phyloP scores from a whole-genome alignment of 768 basidiomycete genomes.

The Royoungia palumana region DNA sequence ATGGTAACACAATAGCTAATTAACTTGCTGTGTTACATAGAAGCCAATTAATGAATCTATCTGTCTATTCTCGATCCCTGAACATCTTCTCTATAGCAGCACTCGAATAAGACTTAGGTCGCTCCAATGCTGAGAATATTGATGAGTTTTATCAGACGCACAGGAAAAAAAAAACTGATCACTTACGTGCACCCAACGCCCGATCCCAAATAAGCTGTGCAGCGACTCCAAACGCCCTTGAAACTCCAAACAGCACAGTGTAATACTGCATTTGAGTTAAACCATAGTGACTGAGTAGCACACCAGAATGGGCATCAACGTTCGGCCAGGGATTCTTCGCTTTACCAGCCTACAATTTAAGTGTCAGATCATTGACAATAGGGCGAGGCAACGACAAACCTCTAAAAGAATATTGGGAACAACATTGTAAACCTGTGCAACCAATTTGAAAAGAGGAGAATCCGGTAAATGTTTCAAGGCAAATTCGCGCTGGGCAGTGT shows the following conservation, averaged over 20 bases:
- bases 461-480: slow-evolving; percentile 80
- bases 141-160: neutral
- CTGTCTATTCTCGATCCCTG: slow-evolving; percentile 34
- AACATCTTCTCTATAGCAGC: slow-evolving; percentile 79
- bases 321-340: slow-evolving; percentile 97
- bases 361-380: neutral
- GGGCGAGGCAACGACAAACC: slow-evolving; percentile 34
- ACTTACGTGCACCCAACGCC: slow-evolving; percentile 85
- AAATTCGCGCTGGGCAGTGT: slow-evolving; percentile 87
- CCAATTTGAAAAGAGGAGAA: slow-evolving; percentile 92
- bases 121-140: slow-evolving; percentile 63
- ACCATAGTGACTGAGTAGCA: slow-evolving; percentile 81
- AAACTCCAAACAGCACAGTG: slow-evolving; percentile 95
- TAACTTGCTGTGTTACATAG: no score
- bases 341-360: slow-evolving; percentile 71
- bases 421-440: slow-evolving; percentile 81
- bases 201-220: slow-evolving; percentile 93
- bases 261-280: slow-evolving; percentile 92
- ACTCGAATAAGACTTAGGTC: slow-evolving; percentile 89
- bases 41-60: neutral
- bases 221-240: slow-evolving; percentile 88
- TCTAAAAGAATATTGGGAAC: slow-evolving; percentile 89
- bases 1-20: no score
- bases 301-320: slow-evolving; percentile 96
- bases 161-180: neutral